Base-by-base conservation (phyloP, 2,329 filamentous ascomycete species). In the Diaporthe australafricana region DNA sequence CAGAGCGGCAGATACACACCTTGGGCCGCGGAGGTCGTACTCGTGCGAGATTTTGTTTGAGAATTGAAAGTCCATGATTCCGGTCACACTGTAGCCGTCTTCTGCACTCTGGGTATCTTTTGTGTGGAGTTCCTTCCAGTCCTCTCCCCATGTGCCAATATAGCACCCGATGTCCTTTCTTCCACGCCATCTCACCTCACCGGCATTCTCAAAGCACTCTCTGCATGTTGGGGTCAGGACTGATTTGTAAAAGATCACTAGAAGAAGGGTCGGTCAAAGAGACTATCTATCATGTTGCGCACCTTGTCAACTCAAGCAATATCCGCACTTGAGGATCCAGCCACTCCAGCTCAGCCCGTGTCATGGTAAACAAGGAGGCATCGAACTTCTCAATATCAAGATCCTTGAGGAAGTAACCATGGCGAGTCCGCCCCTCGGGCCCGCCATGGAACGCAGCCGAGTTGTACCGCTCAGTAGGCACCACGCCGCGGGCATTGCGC, bases 1-100 rank as follows among this genome's bases (percentile, higher is more conserved):
- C n/a, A n/a, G n/a, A n/a, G n/a, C n/a, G n/a, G n/a, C n/a, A n/a
- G n/a, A n/a, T n/a, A n/a, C n/a, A n/a, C n/a, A n/a, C n/a, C n/a
- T n/a, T 76, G 78, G 78, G 1, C 80, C 79, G n/a, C 72, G 74
- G 11, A 81, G 66, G 57, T 81, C 77, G 25, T 79, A 77, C 8
- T 73, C 68, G 53, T 80, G 77, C 9, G 76, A 78, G 4, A 79
- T 62, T 1, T 77, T 75, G 70, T 81, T 80, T 3, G 69, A 38
- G 1, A 65, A 20, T 12, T 30, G 27, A 45, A 52, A 67, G 6
- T 55, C n/a, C n/a, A n/a, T n/a, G n/a, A n/a, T n/a, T n/a, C n/a
- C n/a, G n/a, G n/a, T n/a, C n/a, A n/a, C 48, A 5, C 5, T 14
- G 5, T 38, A 32, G 5, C 63, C 63, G 2, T 32, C 27, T 17